Evolutionary conservation across 2,329 filamentous ascomycete species (phyloP), one percentile per base, ranked within the genome.

Genomic region (Neofusicoccum ribis): DNA sequence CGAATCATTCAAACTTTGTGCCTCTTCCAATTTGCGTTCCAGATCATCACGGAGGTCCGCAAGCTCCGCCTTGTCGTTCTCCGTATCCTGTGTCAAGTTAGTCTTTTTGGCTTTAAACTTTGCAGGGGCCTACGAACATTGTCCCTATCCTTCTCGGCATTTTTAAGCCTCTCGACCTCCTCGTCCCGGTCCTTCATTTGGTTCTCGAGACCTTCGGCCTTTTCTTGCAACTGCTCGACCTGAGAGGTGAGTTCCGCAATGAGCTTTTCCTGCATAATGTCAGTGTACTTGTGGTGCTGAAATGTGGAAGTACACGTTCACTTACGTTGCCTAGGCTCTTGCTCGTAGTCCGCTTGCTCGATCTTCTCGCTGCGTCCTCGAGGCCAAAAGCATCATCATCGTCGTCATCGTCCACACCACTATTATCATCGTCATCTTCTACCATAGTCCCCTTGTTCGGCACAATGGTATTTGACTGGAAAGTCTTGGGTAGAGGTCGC

Each of bases 401-500:
- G 49, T 68, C 79, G 74, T 80, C 80, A 56, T 86, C 86, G 15
- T 86, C 85, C 20, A 79, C 80, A 20, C 83, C 84, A 64, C 80
- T 81, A 65, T 80, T 80, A 68, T 92, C 91, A 70, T 96, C 93
- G 69, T 96, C 93, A 74, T 98, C 95, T 77, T 99, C 95, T 1
- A 98, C 88, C 89, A 98, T 93, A 0, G 91, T 97, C 72, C 94
- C 96, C 80, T 98, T 99, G 75, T 97, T 98, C 0, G 95, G 95
- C 37, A 98, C 91, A 72, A 98, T 96, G 0, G 93, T 98, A 74
- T 96, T 98, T 74, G 91, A 94, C 75, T 97, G 93, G 69, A 96
- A 93, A 43, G 93, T 93, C 75, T 96, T 97, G 15, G 91, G 90
- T 69, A 91, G 86, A 4, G 93, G 93, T 51, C 91, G 85, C 47